Evolutionary conservation across 192 early-diverging fungal species (phyloP), one percentile per base, ranked within the genome.

Genomic region (Backusella morwellensis): DNA sequence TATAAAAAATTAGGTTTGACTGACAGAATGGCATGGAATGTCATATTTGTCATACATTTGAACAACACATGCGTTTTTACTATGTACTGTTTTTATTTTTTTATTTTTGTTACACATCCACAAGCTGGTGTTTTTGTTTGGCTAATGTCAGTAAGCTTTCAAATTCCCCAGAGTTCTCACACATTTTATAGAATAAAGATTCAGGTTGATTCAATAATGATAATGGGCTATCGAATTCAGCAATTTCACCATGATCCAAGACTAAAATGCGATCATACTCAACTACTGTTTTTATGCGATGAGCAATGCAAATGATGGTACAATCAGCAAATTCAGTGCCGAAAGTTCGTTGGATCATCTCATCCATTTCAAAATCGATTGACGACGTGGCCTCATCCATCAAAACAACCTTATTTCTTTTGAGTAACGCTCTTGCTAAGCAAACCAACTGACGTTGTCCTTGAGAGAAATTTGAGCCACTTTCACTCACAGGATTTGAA

Each of bases 391-490:
- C 84, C 78, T 90, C 90, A 40, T 90, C 91, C 54, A 91, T 86
- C 4, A 90, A 84, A 77, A 88, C 68, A 68, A 90, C 80, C 12
- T 26, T 52, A 70, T 79, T 35, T 12, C 66, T 47, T 52, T 92
- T 88, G 32, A 96, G 82, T 73, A 95, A 86, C 0, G 95, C 93
- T 56, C 95, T 88, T 0, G 95, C 95, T 54, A 96, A 85, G 68
- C 91, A 91, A 7, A 96, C 78, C 35, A 96, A 80, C 76, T 95
- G 94, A 12, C 94, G 85, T 77, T 96, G 94, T 2, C 95, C 95
- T 50, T 94, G 85, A 8, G 90, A 92, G 63, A 96, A 90, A 78
- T 94, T 95, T 52, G 86, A 80, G 11, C 94, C 95, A 73, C 95
- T 93, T 84, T 98, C 96, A 66, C 83, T 89, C 23, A 99, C 93